A percentile compares a stretch with the other conserved stretches of the same genome.
These are phyloP conservation scores for Phlebiopsis gigantea DNA, from an alignment of 768 basidiomycete species.

Conservation along the genomic window DNA sequence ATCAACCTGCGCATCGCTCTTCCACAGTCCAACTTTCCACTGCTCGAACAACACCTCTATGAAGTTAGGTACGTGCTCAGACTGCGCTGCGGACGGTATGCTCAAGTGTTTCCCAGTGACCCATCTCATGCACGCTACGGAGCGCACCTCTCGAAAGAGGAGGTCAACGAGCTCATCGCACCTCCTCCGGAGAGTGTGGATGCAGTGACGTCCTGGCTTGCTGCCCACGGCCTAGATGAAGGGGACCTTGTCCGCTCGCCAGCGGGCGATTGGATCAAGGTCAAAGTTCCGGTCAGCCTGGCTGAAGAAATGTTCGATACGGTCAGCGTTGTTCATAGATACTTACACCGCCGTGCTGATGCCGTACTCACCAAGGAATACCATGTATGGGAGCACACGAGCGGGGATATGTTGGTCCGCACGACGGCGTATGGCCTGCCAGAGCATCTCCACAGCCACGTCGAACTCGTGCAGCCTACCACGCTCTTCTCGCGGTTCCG, in stretches of 20 bases:
- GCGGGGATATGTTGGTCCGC: constrained; percentile 51
- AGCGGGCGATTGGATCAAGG: constrained; percentile 63
- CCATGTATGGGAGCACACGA: constrained; percentile 51
- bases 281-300: constrained; percentile 49
- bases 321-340: constrained; percentile 30
- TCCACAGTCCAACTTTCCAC: constrained; percentile 48
- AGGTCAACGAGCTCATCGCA: constrained; percentile 56
- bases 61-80: constrained; percentile 31
- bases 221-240: constrained; percentile 45
- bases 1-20: constrained; percentile 53
- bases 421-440: constrained; percentile 68
- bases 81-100: no score
- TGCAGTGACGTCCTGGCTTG: constrained; percentile 58
- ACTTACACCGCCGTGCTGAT: background rate
- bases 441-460: constrained; percentile 45
- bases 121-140: constrained; percentile 27
- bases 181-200: constrained; percentile 49
- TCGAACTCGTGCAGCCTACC: constrained; percentile 69
- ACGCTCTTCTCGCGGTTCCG: constrained; percentile 55
- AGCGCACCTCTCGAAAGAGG: constrained; percentile 48
- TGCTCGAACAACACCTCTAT: constrained; percentile 48
- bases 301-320: constrained; percentile 69
- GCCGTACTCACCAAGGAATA: constrained; percentile 41
- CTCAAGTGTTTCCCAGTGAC: constrained; percentile 10
- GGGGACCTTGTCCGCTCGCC: constrained; percentile 47